A percentile compares a stretch with the other conserved stretches of the same genome.
These are phyloP conservation scores for Talaromyces ruber DNA, from an alignment of 495 filamentous ascomycete genomes.

Conservation along the genomic window DNA sequence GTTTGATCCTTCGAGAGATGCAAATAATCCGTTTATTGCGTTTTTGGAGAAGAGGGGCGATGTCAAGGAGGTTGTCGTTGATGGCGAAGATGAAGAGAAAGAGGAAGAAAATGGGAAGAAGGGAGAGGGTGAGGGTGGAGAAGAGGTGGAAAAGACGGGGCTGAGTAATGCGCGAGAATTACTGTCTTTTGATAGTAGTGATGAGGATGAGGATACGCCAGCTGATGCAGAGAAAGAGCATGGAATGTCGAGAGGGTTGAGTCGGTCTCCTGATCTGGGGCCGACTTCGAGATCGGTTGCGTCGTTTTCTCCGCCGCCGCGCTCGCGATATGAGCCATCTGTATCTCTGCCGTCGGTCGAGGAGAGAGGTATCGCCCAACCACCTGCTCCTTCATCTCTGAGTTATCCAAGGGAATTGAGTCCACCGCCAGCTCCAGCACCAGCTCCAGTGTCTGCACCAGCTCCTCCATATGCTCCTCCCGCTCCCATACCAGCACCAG, in stretches of 20 bases:
- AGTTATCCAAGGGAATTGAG: not conserved
- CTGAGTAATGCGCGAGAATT: not conserved
- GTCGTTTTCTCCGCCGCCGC: not conserved
- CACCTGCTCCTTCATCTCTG: not conserved
- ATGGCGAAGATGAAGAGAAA: not conserved
- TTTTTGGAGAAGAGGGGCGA: not conserved
- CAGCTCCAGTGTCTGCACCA: not conserved
- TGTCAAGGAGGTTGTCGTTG: not conserved
- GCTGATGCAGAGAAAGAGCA: not conserved
- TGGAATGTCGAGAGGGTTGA: not conserved
- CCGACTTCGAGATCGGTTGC: not conserved
- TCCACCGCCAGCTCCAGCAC: not conserved
- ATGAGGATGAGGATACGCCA: not conserved
- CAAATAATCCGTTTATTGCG: conserved; percentile 1
- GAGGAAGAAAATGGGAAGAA: not conserved
- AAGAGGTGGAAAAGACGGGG: not conserved
- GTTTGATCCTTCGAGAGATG: not conserved
- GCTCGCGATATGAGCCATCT: not conserved
- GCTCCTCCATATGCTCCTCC: conserved; percentile 6
- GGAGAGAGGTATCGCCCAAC: not conserved
- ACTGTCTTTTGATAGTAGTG: not conserved
- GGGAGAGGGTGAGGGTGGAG: not conserved
- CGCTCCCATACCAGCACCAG: conserved; percentile 4
- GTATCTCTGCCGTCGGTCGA: not conserved
- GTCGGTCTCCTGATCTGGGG: not conserved